Percentiles rank a stretch among this genome's conserved stretches.
Evolutionary conservation across 2,329 filamentous ascomycete genomes (phyloP).

Genomic region (Cryoendolithus antarcticus): DNA sequence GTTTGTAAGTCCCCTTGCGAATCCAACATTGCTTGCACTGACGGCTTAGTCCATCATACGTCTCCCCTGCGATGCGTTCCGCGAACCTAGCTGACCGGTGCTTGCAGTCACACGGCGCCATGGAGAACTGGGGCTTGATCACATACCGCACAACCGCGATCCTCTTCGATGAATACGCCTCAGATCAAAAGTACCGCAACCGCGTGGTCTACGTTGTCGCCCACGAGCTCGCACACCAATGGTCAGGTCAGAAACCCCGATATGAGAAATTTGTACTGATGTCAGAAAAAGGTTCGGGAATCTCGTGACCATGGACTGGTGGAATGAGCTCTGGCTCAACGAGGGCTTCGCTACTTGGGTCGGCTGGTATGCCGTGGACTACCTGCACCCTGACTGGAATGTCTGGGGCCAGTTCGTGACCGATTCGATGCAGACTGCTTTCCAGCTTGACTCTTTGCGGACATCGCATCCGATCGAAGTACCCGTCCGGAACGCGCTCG

Average conservation of each 20-base stretch:
- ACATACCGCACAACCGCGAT: constrained; percentile 88
- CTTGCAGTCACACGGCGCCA: constrained; percentile 55
- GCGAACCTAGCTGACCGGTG: constrained; percentile 26
- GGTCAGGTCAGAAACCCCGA: constrained; percentile 30
- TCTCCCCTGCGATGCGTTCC: constrained; percentile 14
- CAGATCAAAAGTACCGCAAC: constrained; percentile 83
- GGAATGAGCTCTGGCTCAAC: constrained; percentile 64
- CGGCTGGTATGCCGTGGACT: constrained; percentile 82
- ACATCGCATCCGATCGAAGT: constrained; percentile 95
- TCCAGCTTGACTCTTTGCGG: constrained; percentile 77
- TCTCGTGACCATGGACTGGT: constrained; percentile 94
- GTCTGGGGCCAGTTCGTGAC: constrained; percentile 96
- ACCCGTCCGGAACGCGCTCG: constrained; percentile 80
- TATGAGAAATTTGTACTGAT: no score
- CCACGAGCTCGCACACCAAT: constrained; percentile 94
- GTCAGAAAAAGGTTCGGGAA: constrained; percentile 43
- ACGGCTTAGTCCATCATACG: constrained; percentile 29
- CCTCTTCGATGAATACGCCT: constrained; percentile 87
- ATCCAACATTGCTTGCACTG: constrained; percentile 7
- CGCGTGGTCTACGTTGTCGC: constrained; percentile 92
- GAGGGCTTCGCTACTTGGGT: constrained; percentile 98
- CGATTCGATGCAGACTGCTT: constrained; percentile 85
- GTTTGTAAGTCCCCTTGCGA: constrained; percentile 49
- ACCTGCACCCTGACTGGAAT: constrained; percentile 93
- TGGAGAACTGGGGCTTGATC: constrained; percentile 95